Evolutionary conservation across 108 stramenopile species (phyloP), one percentile per base, ranked within the genome.

Genomic region (Pseudonitzschia pungens): DNA sequence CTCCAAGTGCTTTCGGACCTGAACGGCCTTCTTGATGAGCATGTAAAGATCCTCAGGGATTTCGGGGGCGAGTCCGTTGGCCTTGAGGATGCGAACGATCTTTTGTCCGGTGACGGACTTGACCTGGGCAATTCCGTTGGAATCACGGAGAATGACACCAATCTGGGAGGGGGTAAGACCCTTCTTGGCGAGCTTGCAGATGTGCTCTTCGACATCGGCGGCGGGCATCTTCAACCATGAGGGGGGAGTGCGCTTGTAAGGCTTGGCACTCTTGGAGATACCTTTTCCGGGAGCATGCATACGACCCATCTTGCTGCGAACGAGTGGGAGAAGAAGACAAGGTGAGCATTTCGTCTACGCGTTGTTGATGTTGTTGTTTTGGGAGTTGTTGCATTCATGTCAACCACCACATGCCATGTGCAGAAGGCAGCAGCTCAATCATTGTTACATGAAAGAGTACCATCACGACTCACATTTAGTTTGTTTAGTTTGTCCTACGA

Each of bases 11-110:
- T 99, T 99, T 77, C 99, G 97, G 42, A 99, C 98, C 66, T 96
- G 89, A 68, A 99, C 99, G 52, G 99, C 99, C 95, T 99, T 99
- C 96, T 99, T 99, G 95, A 99, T 99, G 52, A 99, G 87, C 96
- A 97, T 98, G 95, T 99, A 99, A 64, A 99, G 84, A 84, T 99
- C 99, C 92, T 99, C 99, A 10, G 99, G 99, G 80, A 99, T 96
- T 81, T 99, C 99, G 28, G 99, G 97, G 65, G 99, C 98, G 48
- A 99, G 96, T 71, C 98, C 98, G 76, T 97, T 89, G 75, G 96
- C 94, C 93, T 99, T 99, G 76, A 99, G 95, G 79, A 99, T 88
- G 60, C 99, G 98, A 40, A 99, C 92, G 88, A 99, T 94, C 88
- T 99, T 99, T 80, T 96, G 91, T 73, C 99, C 99, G 59, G 98